Conservation (phyloP, 192 early-diverging fungal species). For the Radiomyces spectabilis region DNA sequence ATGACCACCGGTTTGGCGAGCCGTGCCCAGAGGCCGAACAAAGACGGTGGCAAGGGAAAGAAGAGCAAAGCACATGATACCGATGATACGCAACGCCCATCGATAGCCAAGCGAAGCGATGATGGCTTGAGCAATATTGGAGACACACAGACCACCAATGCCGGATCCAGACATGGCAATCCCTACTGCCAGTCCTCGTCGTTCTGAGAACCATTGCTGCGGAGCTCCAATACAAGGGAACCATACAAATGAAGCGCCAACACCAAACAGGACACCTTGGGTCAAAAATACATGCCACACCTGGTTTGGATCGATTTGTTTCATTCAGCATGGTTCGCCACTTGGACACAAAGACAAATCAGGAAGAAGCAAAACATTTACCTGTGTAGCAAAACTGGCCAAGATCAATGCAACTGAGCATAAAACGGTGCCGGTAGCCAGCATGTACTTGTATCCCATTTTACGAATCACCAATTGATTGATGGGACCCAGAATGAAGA, state of each 20-base stretch:
- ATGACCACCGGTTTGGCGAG: conserved; percentile 9
- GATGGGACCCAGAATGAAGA: conserved; percentile 34
- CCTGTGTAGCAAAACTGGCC: conserved; percentile 35
- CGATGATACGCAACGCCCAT: conserved; percentile 58
- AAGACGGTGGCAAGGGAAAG: conserved; percentile 26
- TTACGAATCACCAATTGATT: conserved; percentile 22
- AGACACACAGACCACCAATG: conserved; percentile 62
- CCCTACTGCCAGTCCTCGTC: conserved; percentile 63
- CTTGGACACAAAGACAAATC: too few relatives aligned
- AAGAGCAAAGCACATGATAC: conserved; percentile 48
- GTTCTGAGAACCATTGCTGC: conserved; percentile 62
- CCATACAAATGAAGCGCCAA: conserved; percentile 57
- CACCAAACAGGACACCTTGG: conserved; percentile 69
- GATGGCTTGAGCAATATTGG: conserved; percentile 48
- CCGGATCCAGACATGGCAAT: conserved; percentile 69
- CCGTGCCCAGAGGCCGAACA: conserved; percentile 25
- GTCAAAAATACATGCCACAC: conserved; percentile 71
- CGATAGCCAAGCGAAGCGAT: conserved; percentile 47
- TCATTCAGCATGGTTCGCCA: too few relatives aligned
- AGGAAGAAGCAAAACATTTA: too few relatives aligned
- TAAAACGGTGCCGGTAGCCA: conserved; percentile 37
- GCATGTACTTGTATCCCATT: conserved; percentile 43
- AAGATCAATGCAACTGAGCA: conserved; percentile 34
- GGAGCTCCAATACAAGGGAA: conserved; percentile 59
- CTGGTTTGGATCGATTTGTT: neutral